Percentiles rank a stretch among this genome's conserved stretches.
These are phyloP conservation scores for Penium margaritaceum DNA, from an alignment of 139 green algal species.

Conservation along the genomic window DNA sequence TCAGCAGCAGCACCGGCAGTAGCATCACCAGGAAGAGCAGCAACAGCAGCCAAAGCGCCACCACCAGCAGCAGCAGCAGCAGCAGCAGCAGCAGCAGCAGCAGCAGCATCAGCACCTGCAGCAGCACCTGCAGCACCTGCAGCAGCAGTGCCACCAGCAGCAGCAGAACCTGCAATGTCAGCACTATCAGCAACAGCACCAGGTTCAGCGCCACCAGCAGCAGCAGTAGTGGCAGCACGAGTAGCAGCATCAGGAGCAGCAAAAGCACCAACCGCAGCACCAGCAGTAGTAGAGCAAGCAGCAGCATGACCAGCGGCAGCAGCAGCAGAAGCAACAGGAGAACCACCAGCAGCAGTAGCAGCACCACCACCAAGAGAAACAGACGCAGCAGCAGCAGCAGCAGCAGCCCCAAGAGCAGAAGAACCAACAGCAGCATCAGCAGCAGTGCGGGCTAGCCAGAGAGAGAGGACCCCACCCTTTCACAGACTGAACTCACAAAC, in stretches of 20 bases:
- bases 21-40: neutral
- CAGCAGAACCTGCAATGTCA: neutral
- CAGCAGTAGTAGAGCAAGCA: too few relatives aligned
- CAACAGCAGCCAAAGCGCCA: neutral
- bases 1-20: too few relatives aligned
- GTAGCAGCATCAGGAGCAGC: neutral
- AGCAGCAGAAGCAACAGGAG: too few relatives aligned
- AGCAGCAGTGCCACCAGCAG: neutral
- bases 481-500: too few relatives aligned
- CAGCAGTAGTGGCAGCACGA: neutral
- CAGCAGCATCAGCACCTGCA: constrained; percentile 1
- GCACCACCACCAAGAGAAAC: too few relatives aligned
- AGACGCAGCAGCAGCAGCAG: too few relatives aligned
- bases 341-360: too few relatives aligned
- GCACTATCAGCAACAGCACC: neutral
- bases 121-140: neutral
- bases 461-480: too few relatives aligned
- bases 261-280: neutral
- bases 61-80: neutral
- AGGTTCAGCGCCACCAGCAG: neutral
- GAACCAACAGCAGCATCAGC: too few relatives aligned
- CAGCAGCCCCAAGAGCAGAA: too few relatives aligned
- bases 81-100: neutral
- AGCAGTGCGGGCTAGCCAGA: too few relatives aligned
- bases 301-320: too few relatives aligned